phyloP scores from a whole-genome alignment of 2,329 filamentous ascomycete species.

The Talaromyces sp. region DNA sequence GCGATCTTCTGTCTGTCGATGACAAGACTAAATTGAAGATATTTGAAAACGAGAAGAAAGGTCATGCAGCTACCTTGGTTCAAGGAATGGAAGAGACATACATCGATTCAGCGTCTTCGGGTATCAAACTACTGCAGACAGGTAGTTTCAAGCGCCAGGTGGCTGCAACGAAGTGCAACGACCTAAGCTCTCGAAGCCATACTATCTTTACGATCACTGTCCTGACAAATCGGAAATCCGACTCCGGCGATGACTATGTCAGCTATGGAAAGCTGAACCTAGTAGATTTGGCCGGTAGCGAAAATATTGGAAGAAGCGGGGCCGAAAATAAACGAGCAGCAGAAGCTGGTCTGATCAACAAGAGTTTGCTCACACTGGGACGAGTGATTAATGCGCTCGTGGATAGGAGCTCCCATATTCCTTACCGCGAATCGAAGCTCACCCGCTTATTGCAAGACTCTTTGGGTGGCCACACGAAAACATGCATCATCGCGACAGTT shows the following conservation, averaged over 20 bases:
- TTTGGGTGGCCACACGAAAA: conserved; percentile 91
- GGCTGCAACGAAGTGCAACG: conserved; percentile 99
- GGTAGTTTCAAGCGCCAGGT: conserved; percentile 95
- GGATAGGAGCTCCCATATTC: conserved; percentile 86
- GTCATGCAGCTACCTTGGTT: conserved; percentile 79
- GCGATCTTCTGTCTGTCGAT: conserved; percentile 81
- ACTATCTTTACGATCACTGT: conserved; percentile 97
- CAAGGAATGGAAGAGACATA: conserved; percentile 98
- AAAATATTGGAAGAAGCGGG: conserved; percentile 95
- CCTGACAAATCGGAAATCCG: conserved; percentile 78
- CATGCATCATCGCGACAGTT: conserved; percentile 96
- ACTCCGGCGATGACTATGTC: conserved; percentile 86
- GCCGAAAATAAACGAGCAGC: conserved; percentile 97
- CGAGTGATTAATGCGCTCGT: conserved; percentile 97
- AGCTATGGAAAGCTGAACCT: conserved; percentile 93
- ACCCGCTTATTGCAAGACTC: conserved; percentile 95
- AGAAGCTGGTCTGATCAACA: conserved; percentile 97
- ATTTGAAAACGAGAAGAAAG: conserved; percentile 83
- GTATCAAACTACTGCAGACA: conserved; percentile 83
- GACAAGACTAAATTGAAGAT: conserved; percentile 90
- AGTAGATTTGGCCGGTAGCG: conserved; percentile 93
- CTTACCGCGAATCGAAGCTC: conserved; percentile 90
- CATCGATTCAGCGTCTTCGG: conserved; percentile 80
- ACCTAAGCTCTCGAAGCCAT: conserved; percentile 93
- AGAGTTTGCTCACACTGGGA: conserved; percentile 90